Evolutionary conservation across 2,329 filamentous ascomycete genomes (phyloP).

Genomic region (Torrubiella hemipterigena): DNA sequence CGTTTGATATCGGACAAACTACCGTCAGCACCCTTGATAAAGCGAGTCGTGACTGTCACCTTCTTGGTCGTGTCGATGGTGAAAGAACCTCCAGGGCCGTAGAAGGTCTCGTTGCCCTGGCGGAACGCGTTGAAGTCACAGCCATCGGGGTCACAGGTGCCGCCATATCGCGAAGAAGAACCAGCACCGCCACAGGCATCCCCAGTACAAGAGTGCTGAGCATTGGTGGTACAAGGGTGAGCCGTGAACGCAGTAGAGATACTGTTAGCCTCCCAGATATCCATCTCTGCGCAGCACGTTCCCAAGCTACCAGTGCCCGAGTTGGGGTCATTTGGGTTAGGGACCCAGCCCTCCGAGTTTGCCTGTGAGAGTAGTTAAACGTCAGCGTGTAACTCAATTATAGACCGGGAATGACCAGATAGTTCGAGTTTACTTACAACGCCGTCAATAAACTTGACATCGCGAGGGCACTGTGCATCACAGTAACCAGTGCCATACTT

Average conservation of each 20-base stretch:
- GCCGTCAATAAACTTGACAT: constrained; percentile 47
- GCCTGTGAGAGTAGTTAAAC: too few relatives aligned
- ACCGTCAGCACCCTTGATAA: constrained; percentile 35
- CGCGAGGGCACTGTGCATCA: constrained; percentile 39
- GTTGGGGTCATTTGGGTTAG: constrained; percentile 41
- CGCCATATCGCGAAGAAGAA: constrained; percentile 40
- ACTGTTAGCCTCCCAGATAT: constrained; percentile 53
- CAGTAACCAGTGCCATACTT: constrained; percentile 48
- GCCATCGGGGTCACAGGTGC: constrained; percentile 55
- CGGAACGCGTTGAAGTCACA: constrained; percentile 63
- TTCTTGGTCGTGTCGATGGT: constrained; percentile 47
- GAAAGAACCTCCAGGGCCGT: constrained; percentile 38
- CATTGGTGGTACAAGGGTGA: constrained; percentile 45
- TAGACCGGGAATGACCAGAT: constrained; percentile 9
- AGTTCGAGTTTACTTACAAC: constrained; percentile 17
- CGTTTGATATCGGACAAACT: constrained; percentile 48
- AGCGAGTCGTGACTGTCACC: constrained; percentile 57
- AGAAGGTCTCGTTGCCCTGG: constrained; percentile 51
- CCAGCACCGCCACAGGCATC: constrained; percentile 42
- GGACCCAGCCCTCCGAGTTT: constrained; percentile 38
- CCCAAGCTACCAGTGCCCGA: constrained; percentile 39
- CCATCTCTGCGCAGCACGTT: constrained; percentile 53
- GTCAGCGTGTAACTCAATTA: constrained; percentile 29
- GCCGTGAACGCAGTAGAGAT: constrained; percentile 53
- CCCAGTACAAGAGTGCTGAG: constrained; percentile 37